A percentile compares a stretch with the other conserved stretches of the same genome.
Conservation (phyloP, 768 basidiomycete species). For the Kwoniella bestiolae region DNA sequence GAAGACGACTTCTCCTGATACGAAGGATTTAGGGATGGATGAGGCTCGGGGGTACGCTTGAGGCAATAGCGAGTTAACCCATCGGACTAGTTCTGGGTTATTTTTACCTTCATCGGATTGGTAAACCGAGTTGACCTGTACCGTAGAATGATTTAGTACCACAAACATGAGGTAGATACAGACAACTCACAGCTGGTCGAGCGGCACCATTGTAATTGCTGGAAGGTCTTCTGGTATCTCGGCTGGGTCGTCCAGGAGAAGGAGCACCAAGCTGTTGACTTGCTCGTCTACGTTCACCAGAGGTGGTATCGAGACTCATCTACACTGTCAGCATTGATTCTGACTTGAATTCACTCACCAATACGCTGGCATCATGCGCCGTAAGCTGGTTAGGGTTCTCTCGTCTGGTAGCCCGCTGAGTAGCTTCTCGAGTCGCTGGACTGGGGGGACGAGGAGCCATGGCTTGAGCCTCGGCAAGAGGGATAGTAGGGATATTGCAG, state of each 20-base stretch:
- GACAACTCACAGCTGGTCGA: conserved; percentile 13
- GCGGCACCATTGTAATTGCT: conserved; percentile 12
- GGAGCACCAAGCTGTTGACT: conserved; percentile 21
- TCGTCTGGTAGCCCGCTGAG: conserved; percentile 80
- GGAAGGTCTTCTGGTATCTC: conserved; percentile 30
- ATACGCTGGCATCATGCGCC: conserved; percentile 49
- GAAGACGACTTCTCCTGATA: conserved; percentile 73
- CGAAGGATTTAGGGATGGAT: conserved; percentile 58
- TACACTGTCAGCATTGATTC: conserved; percentile 13
- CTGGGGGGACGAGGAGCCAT: conserved; percentile 97
- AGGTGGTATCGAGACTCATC: conserved; percentile 41
- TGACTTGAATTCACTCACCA: conserved; percentile 25
- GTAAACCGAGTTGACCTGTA: conserved; percentile 59
- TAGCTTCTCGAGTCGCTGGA: conserved; percentile 81
- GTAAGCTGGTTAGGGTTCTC: conserved; percentile 80
- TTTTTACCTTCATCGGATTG: conserved; percentile 18
- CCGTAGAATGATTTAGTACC: neutral
- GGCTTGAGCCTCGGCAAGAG: conserved; percentile 88
- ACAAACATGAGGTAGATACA: too few relatives aligned
- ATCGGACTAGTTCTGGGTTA: conserved; percentile 67
- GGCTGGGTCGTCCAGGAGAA: conserved; percentile 21
- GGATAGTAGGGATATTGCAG: conserved; percentile 94
- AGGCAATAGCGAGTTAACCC: conserved; percentile 88
- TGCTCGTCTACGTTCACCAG: conserved; percentile 26
- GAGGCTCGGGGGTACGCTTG: conserved; percentile 62